Base-by-base conservation (phyloP, 805 yeast genomes). In the Wickerhamiella shivajii region DNA sequence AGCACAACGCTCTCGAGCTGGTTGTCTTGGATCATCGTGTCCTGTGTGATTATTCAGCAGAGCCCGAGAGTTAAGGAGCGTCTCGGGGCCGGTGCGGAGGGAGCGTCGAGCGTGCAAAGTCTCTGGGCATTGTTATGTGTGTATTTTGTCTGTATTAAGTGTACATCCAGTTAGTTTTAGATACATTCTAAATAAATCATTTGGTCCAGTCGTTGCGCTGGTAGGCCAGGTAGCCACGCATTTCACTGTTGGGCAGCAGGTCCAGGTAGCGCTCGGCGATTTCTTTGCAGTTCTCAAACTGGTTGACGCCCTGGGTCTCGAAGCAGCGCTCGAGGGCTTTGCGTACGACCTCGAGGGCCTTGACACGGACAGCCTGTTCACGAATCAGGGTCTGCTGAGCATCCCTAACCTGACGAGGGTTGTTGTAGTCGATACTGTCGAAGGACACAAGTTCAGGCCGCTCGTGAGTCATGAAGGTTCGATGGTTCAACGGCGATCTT, bases 151-250 rank as follows among this genome's bases (percentile, higher is more conserved):
- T n/a, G n/a, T n/a, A n/a, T n/a, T n/a, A n/a, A n/a, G n/a, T n/a
- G n/a, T n/a, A n/a, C n/a, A n/a, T n/a, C n/a, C n/a, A n/a, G n/a
- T n/a, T n/a, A n/a, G n/a, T n/a, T n/a, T n/a, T n/a, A n/a, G n/a
- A n/a, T n/a, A n/a, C n/a, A n/a, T n/a, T n/a, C n/a, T n/a, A n/a
- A n/a, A n/a, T n/a, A n/a, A n/a, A n/a, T 53, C 60, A 77, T 60
- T 78, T 77, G 23, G 79, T 63, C 28, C 87, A 90, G 52, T 79
- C 93, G 59, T 79, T 79, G 67, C 80, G 76, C 61, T 80, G 92
- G 61, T 79, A 78, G n/a, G 83, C 87, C 51, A 74, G 60, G 59
- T 66, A 78, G 27, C 93, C 93, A 45, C 70, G 67, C 39, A 76
- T 66, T 45, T 72, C 68, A 45, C 76, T 68, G 32, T 66, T 57